Base-by-base conservation (phyloP, 1,139 yeast genomes). In the Kluyveromyces marxianus region DNA sequence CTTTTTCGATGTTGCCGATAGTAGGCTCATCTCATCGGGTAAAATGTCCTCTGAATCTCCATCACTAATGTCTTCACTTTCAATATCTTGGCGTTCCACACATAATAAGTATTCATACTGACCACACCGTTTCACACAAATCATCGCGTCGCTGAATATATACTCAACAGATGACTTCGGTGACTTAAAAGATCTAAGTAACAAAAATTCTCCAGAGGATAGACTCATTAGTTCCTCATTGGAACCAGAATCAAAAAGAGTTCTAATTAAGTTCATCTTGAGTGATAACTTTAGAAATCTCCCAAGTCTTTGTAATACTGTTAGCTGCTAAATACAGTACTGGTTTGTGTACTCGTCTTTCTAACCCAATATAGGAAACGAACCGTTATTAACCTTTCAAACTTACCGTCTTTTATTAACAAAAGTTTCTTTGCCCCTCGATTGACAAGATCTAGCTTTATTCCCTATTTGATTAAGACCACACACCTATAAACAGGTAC, bases 161-260 rank as follows among this genome's bases (percentile, higher is more conserved):
- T 96, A 89, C 64, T 92, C 97, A 38, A 81, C 71, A 29, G 81
- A 89, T 3, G 96, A 92, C 62, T 87, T 87, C 10, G 96, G 96
- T 5, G 95, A 84, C 14, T 73, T 74, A 6, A 87, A 86, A 3
- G 85, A 74, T 42, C 97, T 71, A 28, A 85, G 74, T 42, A 90
- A 71, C 59, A 74, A 85, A 45, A 92, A 72, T 64, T 81, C 83
- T 5, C 97, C 98, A 1, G 83, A 76, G 2, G 96, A 88, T 43
- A 92, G 74, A 59, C 77, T 74, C 10, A 81, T 80, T 40, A 87
- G 68, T 54, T 83, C 95, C 57, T 82, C 87, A 40, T 79, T 76
- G 14, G 81, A 69, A 21, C 75, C 70, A 4, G 79, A 68, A 2
- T 82, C 81, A 60, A 89, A 72, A 54, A 89, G 73, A 62, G 80